Evolutionary conservation across 257 asterid genomes (phyloP).

Genomic region (Petunia secreta): DNA sequence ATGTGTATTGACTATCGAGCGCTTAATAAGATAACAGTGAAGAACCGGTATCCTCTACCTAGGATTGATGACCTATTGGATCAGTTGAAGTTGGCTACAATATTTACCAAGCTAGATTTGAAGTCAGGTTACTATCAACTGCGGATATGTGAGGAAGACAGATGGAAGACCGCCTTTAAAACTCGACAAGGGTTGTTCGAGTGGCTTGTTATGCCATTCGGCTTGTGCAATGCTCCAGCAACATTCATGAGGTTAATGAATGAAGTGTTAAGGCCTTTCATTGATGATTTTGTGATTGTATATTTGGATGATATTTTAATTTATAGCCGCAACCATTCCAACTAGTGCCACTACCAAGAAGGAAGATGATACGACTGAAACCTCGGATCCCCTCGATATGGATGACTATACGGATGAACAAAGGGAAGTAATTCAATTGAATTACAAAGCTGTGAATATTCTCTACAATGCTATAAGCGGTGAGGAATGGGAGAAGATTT

Average conservation of each 20-base stretch:
- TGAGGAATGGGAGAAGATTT: no score
- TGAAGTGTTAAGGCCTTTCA: neutral
- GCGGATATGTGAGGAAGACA: neutral
- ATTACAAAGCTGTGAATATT: no score
- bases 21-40: neutral
- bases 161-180: neutral
- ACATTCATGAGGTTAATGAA: constrained; percentile 25
- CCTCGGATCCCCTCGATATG: no score
- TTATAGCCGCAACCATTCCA: constrained; percentile 9
- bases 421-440: no score
- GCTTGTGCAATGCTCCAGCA: constrained; percentile 28
- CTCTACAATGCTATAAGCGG: no score
- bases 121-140: constrained; percentile 9
- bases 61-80: neutral
- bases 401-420: no score
- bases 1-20: neutral
- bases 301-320: constrained; percentile 31
- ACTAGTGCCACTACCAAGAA: no score
- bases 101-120: neutral
- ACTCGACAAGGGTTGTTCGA: neutral
- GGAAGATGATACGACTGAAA: no score
- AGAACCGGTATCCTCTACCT: neutral
- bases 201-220: constrained; percentile 20
- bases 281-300: neutral
- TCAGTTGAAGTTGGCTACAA: neutral